Evolutionary conservation across 352 stramenopile species (phyloP), one percentile per base, ranked within the genome.

Genomic region (Globisporangium echinulatum): DNA sequence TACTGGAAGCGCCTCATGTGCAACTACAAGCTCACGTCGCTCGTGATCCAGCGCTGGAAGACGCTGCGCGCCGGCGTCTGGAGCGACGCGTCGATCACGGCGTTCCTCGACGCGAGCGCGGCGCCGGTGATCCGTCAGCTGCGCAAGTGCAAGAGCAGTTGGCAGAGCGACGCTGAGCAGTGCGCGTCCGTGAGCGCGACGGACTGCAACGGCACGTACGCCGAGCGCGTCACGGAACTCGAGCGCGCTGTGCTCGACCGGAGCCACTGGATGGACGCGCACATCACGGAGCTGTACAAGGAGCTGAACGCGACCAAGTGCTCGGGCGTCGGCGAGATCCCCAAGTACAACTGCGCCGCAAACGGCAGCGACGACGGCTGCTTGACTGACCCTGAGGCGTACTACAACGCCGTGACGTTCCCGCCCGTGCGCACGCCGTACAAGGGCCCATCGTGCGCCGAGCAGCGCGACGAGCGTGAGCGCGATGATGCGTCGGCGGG

Each of bases 251-350:
- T 89, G 14, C 44, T 90, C 3, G 67, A 62, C 5, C 78, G 82
- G 38, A 78, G 75, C 5, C 68, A 62, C 43, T 92, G 82, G 82
- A 90, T 92, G 82, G 82, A 92, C 39, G 71, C 68, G 49, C 77
- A 77, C 42, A 87, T 92, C 49, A 73, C 77, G 40, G 39, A 75
- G 37, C 65, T 92, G 3, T 92, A 33, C 25, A 33, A 33, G 25
- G 25, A 33, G 25, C 25, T 33, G 25, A 33, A 33, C 25, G 25
- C 25, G 25, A 33, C 25, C 25, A 33, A 33, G 25, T 33, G 25
- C 25, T 33, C 25, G 2, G 25, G 25, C 25, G 25, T 33, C 25
- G 25, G 25, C 25, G 25, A 33, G 25, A 33, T 33, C 25, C 25
- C 25, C 25, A 33, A 33, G 25, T 33, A 33, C 25, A 33, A 33